Evolutionary conservation across 1,284 basidiomycete species (phyloP).

Genomic region (Microbotryomycetes sp.): DNA sequence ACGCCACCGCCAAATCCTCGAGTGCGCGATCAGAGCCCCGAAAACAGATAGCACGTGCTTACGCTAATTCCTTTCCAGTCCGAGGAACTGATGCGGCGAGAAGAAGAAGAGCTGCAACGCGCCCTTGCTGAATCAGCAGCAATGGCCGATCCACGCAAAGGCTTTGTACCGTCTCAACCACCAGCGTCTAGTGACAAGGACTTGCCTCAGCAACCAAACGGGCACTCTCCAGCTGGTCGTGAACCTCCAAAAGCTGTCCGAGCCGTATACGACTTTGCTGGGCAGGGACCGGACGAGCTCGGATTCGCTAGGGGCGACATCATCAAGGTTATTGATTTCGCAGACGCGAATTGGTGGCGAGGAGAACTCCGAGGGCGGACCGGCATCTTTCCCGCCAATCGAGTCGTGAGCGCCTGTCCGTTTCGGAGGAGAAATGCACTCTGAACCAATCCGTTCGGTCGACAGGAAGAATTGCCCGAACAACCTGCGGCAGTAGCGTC

Average conservation of each 20-base stretch:
- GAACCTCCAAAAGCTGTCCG: constrained; percentile 61
- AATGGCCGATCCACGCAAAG: constrained; percentile 19
- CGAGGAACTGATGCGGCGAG: constrained; percentile 68
- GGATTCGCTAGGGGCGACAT: constrained; percentile 89
- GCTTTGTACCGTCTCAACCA: constrained; percentile 7
- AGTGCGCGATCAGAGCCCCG: not conserved
- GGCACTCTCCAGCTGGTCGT: not conserved
- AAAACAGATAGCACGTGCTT: not conserved
- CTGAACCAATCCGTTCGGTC: not conserved
- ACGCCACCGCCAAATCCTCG: constrained; percentile 2
- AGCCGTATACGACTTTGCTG: constrained; percentile 83
- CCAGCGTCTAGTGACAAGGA: not conserved
- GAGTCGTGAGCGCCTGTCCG: constrained; percentile 59
- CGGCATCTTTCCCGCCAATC: constrained; percentile 97
- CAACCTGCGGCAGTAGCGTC: constrained; percentile 67
- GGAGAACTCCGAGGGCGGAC: constrained; percentile 86
- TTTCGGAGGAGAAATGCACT: not conserved
- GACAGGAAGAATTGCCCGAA: constrained; percentile 78
- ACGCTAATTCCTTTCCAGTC: constrained; percentile 40
- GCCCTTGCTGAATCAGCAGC: constrained; percentile 61
- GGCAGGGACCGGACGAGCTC: constrained; percentile 83
- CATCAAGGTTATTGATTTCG: constrained; percentile 90
- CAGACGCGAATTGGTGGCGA: constrained; percentile 97
- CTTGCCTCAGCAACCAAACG: constrained; percentile 1
- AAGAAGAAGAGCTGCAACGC: constrained; percentile 87